A percentile compares a stretch with the other conserved stretches of the same genome.
phyloP scores from a whole-genome alignment of 441 rosid species.

The Melastoma candidum region DNA sequence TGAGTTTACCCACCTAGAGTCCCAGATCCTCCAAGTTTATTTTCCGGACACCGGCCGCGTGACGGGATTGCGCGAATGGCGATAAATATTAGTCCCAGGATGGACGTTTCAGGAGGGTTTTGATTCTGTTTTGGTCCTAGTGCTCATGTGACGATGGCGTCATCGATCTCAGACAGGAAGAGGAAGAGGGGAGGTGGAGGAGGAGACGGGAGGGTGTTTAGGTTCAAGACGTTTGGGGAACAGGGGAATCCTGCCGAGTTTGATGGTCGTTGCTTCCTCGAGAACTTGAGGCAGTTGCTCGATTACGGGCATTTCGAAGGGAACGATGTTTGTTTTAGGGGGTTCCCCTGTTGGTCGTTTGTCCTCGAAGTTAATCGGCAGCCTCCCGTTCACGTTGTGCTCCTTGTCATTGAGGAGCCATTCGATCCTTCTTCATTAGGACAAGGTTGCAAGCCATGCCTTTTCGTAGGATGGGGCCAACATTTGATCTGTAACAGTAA shows the following conservation, averaged over 20 bases:
- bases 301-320: conserved; percentile 51
- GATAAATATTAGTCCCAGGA: conserved; percentile 12
- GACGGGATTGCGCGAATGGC: conserved; percentile 23
- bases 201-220: conserved; percentile 45
- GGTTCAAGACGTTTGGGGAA: conserved; percentile 66
- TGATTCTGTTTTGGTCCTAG: background rate
- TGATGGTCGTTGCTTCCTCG: conserved; percentile 41
- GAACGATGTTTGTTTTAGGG: conserved; percentile 19
- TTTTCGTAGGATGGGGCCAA: conserved; percentile 79
- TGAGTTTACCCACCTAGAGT: conserved; percentile 19
- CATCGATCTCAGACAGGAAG: conserved; percentile 28
- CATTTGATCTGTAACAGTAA: conserved; percentile 76
- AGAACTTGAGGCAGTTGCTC: conserved; percentile 50
- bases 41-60: conserved; percentile 67
- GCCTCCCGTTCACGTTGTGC: conserved; percentile 52
- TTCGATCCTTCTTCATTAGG: conserved; percentile 37
- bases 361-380: conserved; percentile 73
- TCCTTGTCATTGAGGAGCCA: conserved; percentile 67
- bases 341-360: conserved; percentile 65
- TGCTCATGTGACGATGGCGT: background rate
- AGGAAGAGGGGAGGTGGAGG: conserved; percentile 36
- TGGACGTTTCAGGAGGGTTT: background rate
- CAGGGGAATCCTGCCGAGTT: conserved; percentile 61
- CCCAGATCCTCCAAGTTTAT: conserved; percentile 34
- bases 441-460: conserved; percentile 67